A percentile compares a stretch with the other conserved stretches of the same genome.
phyloP scores from a whole-genome alignment of 1,139 yeast species.

The Candida smagusa region DNA sequence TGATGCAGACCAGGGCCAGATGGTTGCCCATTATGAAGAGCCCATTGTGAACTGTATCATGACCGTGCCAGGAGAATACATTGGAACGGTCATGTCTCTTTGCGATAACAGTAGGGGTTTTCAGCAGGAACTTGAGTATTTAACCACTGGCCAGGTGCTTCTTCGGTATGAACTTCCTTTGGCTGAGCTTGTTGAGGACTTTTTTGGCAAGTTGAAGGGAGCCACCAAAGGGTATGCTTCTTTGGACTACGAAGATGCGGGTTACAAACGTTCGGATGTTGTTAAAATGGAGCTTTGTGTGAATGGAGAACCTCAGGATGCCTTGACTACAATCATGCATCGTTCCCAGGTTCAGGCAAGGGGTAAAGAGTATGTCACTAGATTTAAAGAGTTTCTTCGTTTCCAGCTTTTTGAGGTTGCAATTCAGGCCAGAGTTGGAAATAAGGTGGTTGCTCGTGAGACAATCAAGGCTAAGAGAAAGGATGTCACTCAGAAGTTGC shows the following conservation, averaged over 20 bases:
- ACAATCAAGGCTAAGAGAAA: constrained; percentile 91
- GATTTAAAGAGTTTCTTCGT: constrained; percentile 73
- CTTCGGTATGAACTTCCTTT: constrained; percentile 79
- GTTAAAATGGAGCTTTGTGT: constrained; percentile 87
- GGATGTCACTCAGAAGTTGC: constrained; percentile 87
- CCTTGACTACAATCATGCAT: constrained; percentile 88
- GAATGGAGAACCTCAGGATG: constrained; percentile 88
- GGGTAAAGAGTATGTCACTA: constrained; percentile 80
- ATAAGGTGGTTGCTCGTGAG: constrained; percentile 82
- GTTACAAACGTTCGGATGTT: constrained; percentile 74
- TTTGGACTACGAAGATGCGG: constrained; percentile 90
- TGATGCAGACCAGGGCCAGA: constrained; percentile 40
- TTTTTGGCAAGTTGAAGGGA: constrained; percentile 90
- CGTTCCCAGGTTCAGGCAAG: constrained; percentile 65
- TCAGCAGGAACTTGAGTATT: constrained; percentile 74
- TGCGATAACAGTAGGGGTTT: constrained; percentile 84
- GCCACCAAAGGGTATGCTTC: constrained; percentile 91
- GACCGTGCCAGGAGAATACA: constrained; percentile 86
- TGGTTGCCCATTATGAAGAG: constrained; percentile 65
- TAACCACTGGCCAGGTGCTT: constrained; percentile 78
- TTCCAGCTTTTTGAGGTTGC: constrained; percentile 90
- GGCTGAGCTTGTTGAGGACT: constrained; percentile 89
- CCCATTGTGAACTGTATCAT: constrained; percentile 90
- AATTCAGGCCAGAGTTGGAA: constrained; percentile 86
- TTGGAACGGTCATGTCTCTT: constrained; percentile 81